Conservation (phyloP, 352 stramenopile species). For the Pythium aquatile region DNA sequence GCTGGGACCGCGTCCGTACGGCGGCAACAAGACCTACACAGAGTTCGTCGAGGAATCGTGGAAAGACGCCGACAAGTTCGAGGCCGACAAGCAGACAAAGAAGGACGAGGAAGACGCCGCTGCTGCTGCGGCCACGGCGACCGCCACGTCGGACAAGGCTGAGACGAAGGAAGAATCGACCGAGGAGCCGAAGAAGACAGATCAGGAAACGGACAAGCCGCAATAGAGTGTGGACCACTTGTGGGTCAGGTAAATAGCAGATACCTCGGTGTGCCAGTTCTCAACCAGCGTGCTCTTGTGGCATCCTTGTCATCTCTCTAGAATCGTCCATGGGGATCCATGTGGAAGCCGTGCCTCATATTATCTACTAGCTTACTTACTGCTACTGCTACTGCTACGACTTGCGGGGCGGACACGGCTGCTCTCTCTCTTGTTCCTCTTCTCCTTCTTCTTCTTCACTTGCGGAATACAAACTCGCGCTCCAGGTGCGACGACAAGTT, state of each 20-base stretch:
- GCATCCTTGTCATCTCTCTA: background rate
- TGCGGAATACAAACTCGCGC: slow-evolving; percentile 72
- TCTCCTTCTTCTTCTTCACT: slow-evolving; percentile 24
- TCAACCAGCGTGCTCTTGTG: background rate
- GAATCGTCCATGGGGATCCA: background rate
- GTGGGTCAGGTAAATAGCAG: slow-evolving; percentile 11
- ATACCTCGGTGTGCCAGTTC: background rate
- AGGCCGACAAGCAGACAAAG: slow-evolving; percentile 60
- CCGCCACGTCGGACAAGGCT: background rate
- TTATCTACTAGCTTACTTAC: slow-evolving; percentile 6
- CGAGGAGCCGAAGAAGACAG: slow-evolving; percentile 18
- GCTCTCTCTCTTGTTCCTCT: background rate
- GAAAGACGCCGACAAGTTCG: slow-evolving; percentile 82
- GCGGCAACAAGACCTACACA: slow-evolving; percentile 94
- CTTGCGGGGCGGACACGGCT: background rate
- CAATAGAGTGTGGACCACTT: slow-evolving; percentile 18
- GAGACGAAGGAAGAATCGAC: slow-evolving; percentile 14
- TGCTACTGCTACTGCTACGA: slow-evolving; percentile 13
- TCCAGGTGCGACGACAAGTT: slow-evolving; percentile 72
- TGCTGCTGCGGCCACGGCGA: background rate
- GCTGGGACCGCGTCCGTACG: slow-evolving; percentile 94
- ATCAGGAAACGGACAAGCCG: slow-evolving; percentile 10
- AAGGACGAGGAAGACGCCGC: slow-evolving; percentile 29
- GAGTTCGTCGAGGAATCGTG: slow-evolving; percentile 93
- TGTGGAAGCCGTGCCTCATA: background rate